Conservation (phyloP, 2,329 filamentous ascomycete genomes). For the Sporothrix pseudoabietina region DNA sequence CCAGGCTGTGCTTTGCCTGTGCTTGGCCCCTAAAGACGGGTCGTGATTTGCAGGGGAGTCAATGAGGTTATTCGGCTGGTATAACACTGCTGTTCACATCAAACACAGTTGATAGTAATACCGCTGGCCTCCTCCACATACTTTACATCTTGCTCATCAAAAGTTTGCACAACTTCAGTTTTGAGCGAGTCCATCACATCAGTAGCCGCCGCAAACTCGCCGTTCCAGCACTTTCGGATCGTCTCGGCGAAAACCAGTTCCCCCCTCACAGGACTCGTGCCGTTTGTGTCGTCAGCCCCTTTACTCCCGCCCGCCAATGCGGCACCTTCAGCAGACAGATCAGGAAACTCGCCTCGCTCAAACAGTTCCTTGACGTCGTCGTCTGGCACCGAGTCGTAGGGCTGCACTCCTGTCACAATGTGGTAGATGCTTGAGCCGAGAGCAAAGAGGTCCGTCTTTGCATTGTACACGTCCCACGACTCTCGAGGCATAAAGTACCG, state of each 20-base stretch:
- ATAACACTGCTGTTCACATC: neutral
- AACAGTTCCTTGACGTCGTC: slow-evolving; percentile 13
- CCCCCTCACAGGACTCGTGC: neutral
- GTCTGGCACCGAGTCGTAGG: slow-evolving; percentile 6
- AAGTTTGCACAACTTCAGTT: neutral
- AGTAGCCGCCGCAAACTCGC: neutral
- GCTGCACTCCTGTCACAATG: slow-evolving; percentile 10
- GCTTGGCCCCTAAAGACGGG: no score
- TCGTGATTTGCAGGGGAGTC: no score
- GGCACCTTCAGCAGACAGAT: neutral
- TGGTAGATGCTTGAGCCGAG: slow-evolving; percentile 21
- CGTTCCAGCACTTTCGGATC: slow-evolving; percentile 23
- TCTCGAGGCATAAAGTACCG: slow-evolving; percentile 19
- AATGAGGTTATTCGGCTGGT: slow-evolving; percentile 7
- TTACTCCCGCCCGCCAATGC: neutral
- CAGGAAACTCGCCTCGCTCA: slow-evolving; percentile 6
- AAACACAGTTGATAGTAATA: no score
- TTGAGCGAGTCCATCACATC: neutral
- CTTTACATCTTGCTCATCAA: neutral
- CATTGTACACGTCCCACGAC: neutral
- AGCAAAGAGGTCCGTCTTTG: slow-evolving; percentile 20
- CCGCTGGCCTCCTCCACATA: neutral
- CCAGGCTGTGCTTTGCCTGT: no score
- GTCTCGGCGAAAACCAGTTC: slow-evolving; percentile 9
- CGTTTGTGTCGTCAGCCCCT: neutral